Conservation (phyloP, 306 rosid species). For the Canavalia gladiata region DNA sequence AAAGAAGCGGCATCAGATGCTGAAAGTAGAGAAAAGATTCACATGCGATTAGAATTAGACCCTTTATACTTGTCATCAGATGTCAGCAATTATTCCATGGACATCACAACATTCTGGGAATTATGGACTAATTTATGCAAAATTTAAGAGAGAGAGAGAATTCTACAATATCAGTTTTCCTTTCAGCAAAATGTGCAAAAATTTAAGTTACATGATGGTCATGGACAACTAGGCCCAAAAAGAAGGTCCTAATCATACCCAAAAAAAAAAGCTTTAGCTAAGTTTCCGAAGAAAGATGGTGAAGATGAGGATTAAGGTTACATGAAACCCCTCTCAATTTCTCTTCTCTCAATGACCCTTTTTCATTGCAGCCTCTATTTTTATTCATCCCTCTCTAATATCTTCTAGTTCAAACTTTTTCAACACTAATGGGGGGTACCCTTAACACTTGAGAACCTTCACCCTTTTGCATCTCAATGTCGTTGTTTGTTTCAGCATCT, state of each 20-base stretch:
- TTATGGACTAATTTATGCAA: background rate
- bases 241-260: slow-evolving; percentile 45
- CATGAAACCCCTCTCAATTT: slow-evolving; percentile 47
- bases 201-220: slow-evolving; percentile 50
- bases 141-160: background rate
- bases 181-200: slow-evolving; percentile 49
- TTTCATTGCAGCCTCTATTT: slow-evolving; percentile 42
- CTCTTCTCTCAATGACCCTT: slow-evolving; percentile 40
- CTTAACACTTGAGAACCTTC: slow-evolving; percentile 42
- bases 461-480: slow-evolving; percentile 60
- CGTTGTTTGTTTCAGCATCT: slow-evolving; percentile 53
- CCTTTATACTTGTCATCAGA: slow-evolving; percentile 9
- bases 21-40: slow-evolving; percentile 9
- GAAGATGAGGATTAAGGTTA: slow-evolving; percentile 40
- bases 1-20: slow-evolving; percentile 37
- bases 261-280: slow-evolving; percentile 10
- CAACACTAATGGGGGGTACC: slow-evolving; percentile 40
- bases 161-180: slow-evolving; percentile 36
- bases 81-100: slow-evolving; percentile 16
- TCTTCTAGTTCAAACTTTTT: slow-evolving; percentile 49
- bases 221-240: slow-evolving; percentile 45
- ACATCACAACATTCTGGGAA: slow-evolving; percentile 25
- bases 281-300: slow-evolving; percentile 43
- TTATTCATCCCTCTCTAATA: slow-evolving; percentile 37
- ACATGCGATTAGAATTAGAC: slow-evolving; percentile 35